Percentiles rank a stretch among this genome's conserved stretches.
These are phyloP conservation scores for Aphanocladium album DNA, from an alignment of 2,329 filamentous ascomycete genomes.

Conservation along the genomic window DNA sequence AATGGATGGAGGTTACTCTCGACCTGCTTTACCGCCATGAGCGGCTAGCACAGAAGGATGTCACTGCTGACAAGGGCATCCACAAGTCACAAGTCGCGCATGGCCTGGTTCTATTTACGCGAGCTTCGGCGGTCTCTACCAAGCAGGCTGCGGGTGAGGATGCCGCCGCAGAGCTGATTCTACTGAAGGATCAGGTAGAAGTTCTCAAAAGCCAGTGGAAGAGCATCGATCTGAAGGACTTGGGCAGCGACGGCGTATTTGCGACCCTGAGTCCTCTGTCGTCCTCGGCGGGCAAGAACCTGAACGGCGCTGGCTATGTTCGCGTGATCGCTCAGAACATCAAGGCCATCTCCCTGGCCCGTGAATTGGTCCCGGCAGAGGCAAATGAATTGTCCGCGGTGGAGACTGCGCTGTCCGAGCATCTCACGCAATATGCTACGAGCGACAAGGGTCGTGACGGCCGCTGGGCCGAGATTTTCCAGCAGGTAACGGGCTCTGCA, in stretches of 20 bases:
- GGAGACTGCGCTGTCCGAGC: slow-evolving; percentile 30
- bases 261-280: slow-evolving; percentile 20
- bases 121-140: slow-evolving; percentile 23
- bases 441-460: slow-evolving; percentile 13
- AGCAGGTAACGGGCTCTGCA: slow-evolving; percentile 23
- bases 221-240: slow-evolving; percentile 15
- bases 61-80: slow-evolving; percentile 12
- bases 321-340: slow-evolving; percentile 27
- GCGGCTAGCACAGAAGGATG: slow-evolving; percentile 25
- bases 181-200: slow-evolving; percentile 26
- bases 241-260: slow-evolving; percentile 22
- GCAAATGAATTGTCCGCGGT: slow-evolving; percentile 32
- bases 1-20: slow-evolving; percentile 42
- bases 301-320: slow-evolving; percentile 25
- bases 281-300: slow-evolving; percentile 4
- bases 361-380: slow-evolving; percentile 32
- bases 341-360: slow-evolving; percentile 40
- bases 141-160: slow-evolving; percentile 21
- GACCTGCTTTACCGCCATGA: slow-evolving; percentile 43
- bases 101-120: slow-evolving; percentile 27
- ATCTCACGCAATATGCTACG: slow-evolving; percentile 30
- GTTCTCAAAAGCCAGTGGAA: slow-evolving; percentile 25
- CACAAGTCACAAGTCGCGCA: slow-evolving; percentile 25
- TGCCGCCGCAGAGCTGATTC: slow-evolving; percentile 21
- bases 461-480: slow-evolving; percentile 23